Evolutionary conservation across 2,329 filamentous ascomycete genomes (phyloP), one percentile per base, ranked within the genome.

Genomic region (Colletotrichum tropicicola): DNA sequence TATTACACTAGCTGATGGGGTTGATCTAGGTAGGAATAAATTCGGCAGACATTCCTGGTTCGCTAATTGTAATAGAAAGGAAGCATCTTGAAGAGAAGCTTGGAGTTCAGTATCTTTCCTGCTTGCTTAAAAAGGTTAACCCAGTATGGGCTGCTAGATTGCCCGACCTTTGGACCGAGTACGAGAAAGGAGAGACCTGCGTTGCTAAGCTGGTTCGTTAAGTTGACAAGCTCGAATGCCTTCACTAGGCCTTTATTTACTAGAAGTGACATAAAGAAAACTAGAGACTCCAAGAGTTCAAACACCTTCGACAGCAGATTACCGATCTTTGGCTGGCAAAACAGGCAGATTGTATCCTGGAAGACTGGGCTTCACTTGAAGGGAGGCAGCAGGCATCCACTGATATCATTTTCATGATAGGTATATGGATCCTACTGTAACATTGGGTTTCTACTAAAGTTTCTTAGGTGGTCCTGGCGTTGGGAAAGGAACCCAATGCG

Each of bases 401-500:
- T n/a, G n/a, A n/a, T n/a, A n/a, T 52, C 17, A 21, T 52, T 27
- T 41, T 52, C 30, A 21, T 52, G 3, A 52, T 52, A 15, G 49
- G 49, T 52, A 52, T 13, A 23, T 39, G 30, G 7, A 5, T 17
- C 9, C 30, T 17, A 39, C 13, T 5, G 12, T 15, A 52, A 8
- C 12, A 9, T 13, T 5, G 12, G 4, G 28, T n/a, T 30, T 32
- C 41, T 21, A n/a, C 37, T 61, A 13, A 51, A 10, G n/a, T 12
- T 7, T 19, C 9, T n/a, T 27, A 70, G 70, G 69, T 5, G 69
- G 68, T 5, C 70, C 69, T 3, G 67, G 70, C n/a, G 68, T 70
- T 2, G 70, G 70, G 19, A 72, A 72, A 67, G 69, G 70, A 27
- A 72, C 70, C 4, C 69, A 69, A 35, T 72, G 70, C 44, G 41